Evolutionary conservation across 2,329 filamentous ascomycete genomes (phyloP).

Genomic region (Helicocarpus griseus): DNA sequence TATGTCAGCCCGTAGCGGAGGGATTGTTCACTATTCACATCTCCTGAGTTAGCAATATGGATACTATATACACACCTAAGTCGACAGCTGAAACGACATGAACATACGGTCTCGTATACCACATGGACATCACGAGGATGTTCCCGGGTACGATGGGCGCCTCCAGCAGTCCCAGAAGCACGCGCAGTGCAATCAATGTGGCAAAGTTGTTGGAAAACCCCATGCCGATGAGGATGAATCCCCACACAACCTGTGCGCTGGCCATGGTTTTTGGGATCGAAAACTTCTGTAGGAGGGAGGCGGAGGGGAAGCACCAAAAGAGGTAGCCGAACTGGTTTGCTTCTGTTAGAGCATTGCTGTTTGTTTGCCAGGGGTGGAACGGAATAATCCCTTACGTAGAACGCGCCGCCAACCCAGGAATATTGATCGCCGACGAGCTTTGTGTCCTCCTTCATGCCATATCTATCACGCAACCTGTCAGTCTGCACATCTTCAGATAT

Average conservation of each 20-base stretch:
- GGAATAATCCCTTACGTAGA: slow-evolving; percentile 33
- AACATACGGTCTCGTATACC: slow-evolving; percentile 16
- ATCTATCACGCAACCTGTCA: neutral
- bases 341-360: neutral
- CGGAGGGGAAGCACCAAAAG: neutral
- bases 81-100: neutral
- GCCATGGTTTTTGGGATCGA: neutral
- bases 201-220: slow-evolving; percentile 21
- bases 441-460: neutral
- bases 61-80: neutral
- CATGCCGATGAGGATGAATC: slow-evolving; percentile 28
- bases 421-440: slow-evolving; percentile 1
- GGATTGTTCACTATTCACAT: neutral
- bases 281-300: neutral
- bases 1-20: neutral
- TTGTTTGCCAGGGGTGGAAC: neutral
- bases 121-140: slow-evolving; percentile 22
- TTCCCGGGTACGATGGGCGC: slow-evolving; percentile 20
- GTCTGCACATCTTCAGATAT: neutral
- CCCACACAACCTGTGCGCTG: slow-evolving; percentile 30
- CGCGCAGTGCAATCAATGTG: slow-evolving; percentile 18
- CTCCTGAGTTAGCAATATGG: no score
- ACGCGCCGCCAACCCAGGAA: slow-evolving; percentile 27
- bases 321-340: neutral
- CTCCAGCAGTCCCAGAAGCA: slow-evolving; percentile 22